Evolutionary conservation across 306 rosid species (phyloP).

Genomic region (Inga leiocalycina): DNA sequence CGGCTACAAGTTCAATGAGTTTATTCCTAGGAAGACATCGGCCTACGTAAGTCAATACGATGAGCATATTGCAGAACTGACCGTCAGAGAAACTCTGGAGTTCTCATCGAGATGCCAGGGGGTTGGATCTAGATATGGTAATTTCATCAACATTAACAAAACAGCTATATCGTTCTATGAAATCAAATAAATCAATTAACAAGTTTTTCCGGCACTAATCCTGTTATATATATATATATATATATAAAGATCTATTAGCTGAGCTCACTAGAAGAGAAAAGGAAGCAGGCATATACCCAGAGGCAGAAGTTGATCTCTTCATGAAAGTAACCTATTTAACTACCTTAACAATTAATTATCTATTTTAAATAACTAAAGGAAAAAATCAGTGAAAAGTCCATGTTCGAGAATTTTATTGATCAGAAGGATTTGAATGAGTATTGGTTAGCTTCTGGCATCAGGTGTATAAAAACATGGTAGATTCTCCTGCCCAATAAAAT

Average conservation of each 20-base stretch:
- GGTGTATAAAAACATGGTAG: too few species aligned
- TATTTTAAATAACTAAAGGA: too few species aligned
- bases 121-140: constrained; percentile 92
- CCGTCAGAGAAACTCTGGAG: constrained; percentile 91
- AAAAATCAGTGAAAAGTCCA: too few species aligned
- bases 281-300: constrained; percentile 78
- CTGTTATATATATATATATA: neutral
- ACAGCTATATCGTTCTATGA: too few species aligned
- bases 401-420: too few species aligned
- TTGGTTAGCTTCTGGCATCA: too few species aligned
- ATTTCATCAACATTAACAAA: neutral
- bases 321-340: constrained; percentile 68
- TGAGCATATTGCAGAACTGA: constrained; percentile 89
- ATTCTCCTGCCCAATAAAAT: too few species aligned
- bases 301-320: constrained; percentile 91
- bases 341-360: neutral
- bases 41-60: constrained; percentile 96
- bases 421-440: too few species aligned
- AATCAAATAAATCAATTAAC: neutral
- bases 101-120: constrained; percentile 95
- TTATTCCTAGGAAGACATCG: constrained; percentile 86
- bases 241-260: constrained; percentile 57
- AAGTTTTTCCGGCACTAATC: neutral
- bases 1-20: constrained; percentile 67
- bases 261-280: constrained; percentile 88